Evolutionary conservation across 2,329 filamentous ascomycete species (phyloP).

Genomic region (Incumbomyces delicatus): DNA sequence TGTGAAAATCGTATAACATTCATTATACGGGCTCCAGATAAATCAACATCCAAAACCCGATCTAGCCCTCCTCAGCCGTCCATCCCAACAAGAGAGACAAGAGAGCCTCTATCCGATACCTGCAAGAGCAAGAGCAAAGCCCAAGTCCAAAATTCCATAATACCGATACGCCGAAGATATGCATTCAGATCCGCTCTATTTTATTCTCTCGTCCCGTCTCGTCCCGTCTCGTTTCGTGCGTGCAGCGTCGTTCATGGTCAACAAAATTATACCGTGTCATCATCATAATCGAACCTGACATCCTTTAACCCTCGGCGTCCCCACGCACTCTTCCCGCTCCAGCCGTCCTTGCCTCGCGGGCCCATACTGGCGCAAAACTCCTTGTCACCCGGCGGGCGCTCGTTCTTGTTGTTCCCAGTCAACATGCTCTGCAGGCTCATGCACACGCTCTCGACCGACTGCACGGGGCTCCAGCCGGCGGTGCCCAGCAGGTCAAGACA

Average conservation of each 20-base stretch:
- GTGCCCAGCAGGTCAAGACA: constrained; percentile 84
- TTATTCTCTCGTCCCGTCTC: too few relatives aligned
- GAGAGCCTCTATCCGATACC: too few relatives aligned
- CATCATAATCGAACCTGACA: constrained; percentile 90
- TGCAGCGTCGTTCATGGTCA: background rate
- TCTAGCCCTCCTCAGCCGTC: too few relatives aligned
- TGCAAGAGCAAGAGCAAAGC: too few relatives aligned
- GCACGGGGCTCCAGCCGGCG: constrained; percentile 90
- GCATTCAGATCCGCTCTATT: too few relatives aligned
- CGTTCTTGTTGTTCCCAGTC: constrained; percentile 84
- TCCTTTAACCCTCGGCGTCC: constrained; percentile 64
- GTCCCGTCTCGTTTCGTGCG: background rate
- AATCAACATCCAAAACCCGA: too few relatives aligned
- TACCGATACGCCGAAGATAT: too few relatives aligned
- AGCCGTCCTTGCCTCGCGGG: constrained; percentile 17
- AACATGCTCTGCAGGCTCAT: constrained; percentile 98
- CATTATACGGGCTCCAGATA: too few relatives aligned
- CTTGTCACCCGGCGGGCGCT: constrained; percentile 80
- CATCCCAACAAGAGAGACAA: too few relatives aligned
- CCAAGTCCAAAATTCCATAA: too few relatives aligned
- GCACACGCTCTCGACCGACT: constrained; percentile 93
- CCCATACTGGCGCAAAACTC: constrained; percentile 58
- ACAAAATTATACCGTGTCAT: constrained; percentile 57
- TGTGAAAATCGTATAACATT: too few relatives aligned
- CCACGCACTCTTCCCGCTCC: constrained; percentile 12